Percentiles rank a stretch among this genome's conserved stretches.
These are phyloP conservation scores for Hamamelis virginiana DNA, from an alignment of 164 flowering plant genomes.

Conservation along the genomic window DNA sequence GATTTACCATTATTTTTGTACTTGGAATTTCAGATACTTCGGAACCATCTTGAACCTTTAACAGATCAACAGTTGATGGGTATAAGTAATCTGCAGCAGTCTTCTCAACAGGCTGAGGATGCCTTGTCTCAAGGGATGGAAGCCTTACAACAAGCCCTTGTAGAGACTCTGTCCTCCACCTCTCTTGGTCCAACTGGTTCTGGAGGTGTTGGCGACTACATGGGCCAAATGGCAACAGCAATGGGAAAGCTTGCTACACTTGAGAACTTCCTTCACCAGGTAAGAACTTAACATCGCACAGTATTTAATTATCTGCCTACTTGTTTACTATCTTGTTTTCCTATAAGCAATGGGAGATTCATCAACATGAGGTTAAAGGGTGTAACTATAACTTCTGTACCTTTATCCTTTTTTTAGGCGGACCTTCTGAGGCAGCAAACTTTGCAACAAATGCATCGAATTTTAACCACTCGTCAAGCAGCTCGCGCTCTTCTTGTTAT, in stretches of 20 bases:
- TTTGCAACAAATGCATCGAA: constrained; percentile 77
- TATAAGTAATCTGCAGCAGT: constrained; percentile 81
- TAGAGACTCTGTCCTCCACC: constrained; percentile 64
- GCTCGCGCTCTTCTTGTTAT: constrained; percentile 83
- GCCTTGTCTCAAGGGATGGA: constrained; percentile 96
- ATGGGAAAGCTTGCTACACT: constrained; percentile 80
- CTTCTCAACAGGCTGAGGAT: constrained; percentile 90
- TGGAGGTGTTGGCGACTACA: constrained; percentile 70
- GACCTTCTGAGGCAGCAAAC: constrained; percentile 87
- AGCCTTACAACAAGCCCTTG: constrained; percentile 81
- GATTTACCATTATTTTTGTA: neutral
- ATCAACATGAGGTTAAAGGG: no score
- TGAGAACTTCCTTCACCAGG: constrained; percentile 86
- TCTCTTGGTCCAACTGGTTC: constrained; percentile 56
- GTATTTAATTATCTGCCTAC: neutral
- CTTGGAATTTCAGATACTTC: constrained; percentile 54
- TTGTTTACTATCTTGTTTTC: no score
- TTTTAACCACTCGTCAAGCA: constrained; percentile 83
- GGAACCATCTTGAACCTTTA: constrained; percentile 75
- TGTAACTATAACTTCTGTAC: neutral
- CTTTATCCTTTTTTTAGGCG: constrained; percentile 43
- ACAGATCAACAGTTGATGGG: constrained; percentile 87
- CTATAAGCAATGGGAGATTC: no score
- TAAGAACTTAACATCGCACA: constrained; percentile 10
- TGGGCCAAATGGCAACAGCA: constrained; percentile 94